phyloP scores from a whole-genome alignment of 805 yeast genomes.

The Kuraishia ogatae region DNA sequence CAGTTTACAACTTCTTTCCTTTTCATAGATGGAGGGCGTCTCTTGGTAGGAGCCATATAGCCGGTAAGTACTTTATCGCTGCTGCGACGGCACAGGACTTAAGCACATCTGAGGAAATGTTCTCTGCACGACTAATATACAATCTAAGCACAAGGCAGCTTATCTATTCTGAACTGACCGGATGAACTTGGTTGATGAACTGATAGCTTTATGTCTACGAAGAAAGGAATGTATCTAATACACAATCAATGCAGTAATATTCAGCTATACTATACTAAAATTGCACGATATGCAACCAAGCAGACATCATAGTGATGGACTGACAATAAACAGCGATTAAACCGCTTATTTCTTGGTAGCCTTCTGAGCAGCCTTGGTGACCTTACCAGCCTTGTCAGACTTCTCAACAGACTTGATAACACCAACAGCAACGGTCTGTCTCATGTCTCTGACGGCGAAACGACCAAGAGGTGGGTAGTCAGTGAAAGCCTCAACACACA shows the following conservation, averaged over 20 bases:
- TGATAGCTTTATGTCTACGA: no score
- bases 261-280: neutral
- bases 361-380: slow-evolving; percentile 91
- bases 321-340: slow-evolving; percentile 5
- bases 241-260: neutral
- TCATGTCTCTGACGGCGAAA: slow-evolving; percentile 98
- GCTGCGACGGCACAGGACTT: neutral
- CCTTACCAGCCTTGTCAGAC: slow-evolving; percentile 84
- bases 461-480: no score
- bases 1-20: no score
- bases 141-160: neutral
- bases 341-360: slow-evolving; percentile 61
- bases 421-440: slow-evolving; percentile 99
- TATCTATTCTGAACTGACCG: neutral
- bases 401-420: slow-evolving; percentile 93
- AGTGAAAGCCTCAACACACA: slow-evolving; percentile 91
- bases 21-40: no score
- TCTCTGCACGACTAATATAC: neutral
- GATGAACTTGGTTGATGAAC: neutral
- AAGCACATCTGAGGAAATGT: neutral
- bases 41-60: neutral
- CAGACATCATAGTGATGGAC: neutral
- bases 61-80: neutral
- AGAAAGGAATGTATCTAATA: neutral
- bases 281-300: neutral